These are phyloP conservation scores for Chaetomium sp. DNA, from an alignment of 2,329 filamentous ascomycete genomes.

Conservation along the genomic window DNA sequence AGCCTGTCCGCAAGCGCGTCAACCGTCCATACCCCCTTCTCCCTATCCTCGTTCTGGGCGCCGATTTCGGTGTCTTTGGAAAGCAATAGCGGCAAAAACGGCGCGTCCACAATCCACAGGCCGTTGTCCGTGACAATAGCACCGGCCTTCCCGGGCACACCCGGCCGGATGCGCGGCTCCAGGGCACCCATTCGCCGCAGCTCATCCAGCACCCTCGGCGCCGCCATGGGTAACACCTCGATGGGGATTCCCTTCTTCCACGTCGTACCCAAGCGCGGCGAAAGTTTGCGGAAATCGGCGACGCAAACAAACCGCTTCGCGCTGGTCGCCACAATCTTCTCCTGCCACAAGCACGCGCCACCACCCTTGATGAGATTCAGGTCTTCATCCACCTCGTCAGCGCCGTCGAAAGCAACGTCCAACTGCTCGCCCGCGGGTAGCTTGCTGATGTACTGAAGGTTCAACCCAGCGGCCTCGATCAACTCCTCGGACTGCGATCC, in stretches of 20 bases:
- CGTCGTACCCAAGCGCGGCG: slow-evolving; percentile 61
- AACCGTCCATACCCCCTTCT: slow-evolving; percentile 72
- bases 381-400: slow-evolving; percentile 91
- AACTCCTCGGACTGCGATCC: slow-evolving; percentile 86
- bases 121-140: slow-evolving; percentile 76
- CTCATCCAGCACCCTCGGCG: slow-evolving; percentile 66
- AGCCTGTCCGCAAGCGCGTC: slow-evolving; percentile 65
- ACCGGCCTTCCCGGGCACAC: slow-evolving; percentile 69
- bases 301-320: slow-evolving; percentile 76
- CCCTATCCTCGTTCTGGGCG: slow-evolving; percentile 43
- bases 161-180: slow-evolving; percentile 64
- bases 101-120: slow-evolving; percentile 88
- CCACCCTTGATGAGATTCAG: slow-evolving; percentile 97
- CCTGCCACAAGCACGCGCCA: slow-evolving; percentile 94
- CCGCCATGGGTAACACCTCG: slow-evolving; percentile 83
- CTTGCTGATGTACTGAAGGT: slow-evolving; percentile 70
- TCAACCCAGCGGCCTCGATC: slow-evolving; percentile 71
- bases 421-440: slow-evolving; percentile 54
- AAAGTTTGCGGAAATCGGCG: slow-evolving; percentile 83
- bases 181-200: slow-evolving; percentile 67
- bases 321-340: slow-evolving; percentile 86
- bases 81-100: slow-evolving; percentile 70
- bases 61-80: slow-evolving; percentile 35
- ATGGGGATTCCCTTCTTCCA: slow-evolving; percentile 86
- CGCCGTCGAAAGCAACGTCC: slow-evolving; percentile 92